Evolutionary conservation across 306 rosid genomes (phyloP).

Genomic region (Betula pendula): DNA sequence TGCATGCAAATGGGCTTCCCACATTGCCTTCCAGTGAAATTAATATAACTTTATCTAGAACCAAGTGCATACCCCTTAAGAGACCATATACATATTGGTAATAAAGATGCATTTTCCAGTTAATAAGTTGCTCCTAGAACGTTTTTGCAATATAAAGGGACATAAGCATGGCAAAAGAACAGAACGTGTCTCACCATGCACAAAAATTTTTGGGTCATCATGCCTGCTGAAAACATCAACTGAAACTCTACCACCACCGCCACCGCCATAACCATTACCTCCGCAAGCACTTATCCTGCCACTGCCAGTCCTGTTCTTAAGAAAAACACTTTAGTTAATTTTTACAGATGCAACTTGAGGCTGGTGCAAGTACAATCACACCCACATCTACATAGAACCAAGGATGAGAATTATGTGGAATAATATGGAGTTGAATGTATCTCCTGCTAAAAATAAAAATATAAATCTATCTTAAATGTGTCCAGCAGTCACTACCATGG

Average conservation of each 20-base stretch:
- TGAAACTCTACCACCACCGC: slow-evolving; percentile 69
- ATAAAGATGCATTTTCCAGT: background rate
- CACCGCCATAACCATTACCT: slow-evolving; percentile 62
- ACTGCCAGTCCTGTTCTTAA: slow-evolving; percentile 59
- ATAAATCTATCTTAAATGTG: background rate
- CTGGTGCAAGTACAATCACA: background rate
- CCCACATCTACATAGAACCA: background rate
- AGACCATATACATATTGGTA: background rate
- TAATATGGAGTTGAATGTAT: background rate
- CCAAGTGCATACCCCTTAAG: background rate
- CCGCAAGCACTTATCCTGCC: slow-evolving; percentile 67
- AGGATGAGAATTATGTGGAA: background rate
- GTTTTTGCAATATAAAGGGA: background rate
- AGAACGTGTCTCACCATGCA: slow-evolving; percentile 47
- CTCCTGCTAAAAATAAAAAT: background rate
- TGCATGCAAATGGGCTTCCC: background rate
- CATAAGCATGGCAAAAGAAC: background rate
- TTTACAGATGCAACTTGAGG: background rate
- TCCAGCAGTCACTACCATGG: background rate
- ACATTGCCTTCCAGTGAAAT: background rate
- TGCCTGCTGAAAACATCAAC: slow-evolving; percentile 68
- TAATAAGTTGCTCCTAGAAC: background rate
- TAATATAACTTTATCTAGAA: background rate
- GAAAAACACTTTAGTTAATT: slow-evolving; percentile 11
- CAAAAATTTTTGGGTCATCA: slow-evolving; percentile 53